A percentile compares a stretch with the other conserved stretches of the same genome.
These are phyloP conservation scores for Fusarium protoensiforme DNA, from an alignment of 2,329 filamentous ascomycete species.

Conservation along the genomic window DNA sequence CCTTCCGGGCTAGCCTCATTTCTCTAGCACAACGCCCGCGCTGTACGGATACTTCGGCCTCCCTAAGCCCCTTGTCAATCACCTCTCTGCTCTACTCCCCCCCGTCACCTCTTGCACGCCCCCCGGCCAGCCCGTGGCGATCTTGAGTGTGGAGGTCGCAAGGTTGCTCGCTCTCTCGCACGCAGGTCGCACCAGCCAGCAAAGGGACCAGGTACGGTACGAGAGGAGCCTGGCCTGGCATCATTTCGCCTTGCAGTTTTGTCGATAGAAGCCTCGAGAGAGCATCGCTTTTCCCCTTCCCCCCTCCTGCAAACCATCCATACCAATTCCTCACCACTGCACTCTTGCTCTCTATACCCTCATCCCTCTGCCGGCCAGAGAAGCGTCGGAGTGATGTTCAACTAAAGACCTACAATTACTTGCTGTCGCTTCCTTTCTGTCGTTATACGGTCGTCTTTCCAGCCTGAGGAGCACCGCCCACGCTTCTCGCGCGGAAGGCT, in stretches of 20 bases:
- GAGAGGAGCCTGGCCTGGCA: conserved; percentile 14
- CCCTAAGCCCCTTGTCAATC: conserved; percentile 37
- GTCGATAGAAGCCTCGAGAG: conserved; percentile 27
- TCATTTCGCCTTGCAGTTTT: conserved; percentile 26
- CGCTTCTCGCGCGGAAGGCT: conserved; percentile 35
- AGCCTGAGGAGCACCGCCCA: conserved; percentile 31
- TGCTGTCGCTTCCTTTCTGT: conserved; percentile 29
- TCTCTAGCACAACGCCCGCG: conserved; percentile 15
- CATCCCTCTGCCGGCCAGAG: conserved; percentile 44
- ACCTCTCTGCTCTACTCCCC: conserved; percentile 9
- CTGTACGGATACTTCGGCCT: conserved; percentile 33
- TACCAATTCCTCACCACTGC: conserved; percentile 15
- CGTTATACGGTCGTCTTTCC: conserved; percentile 38
- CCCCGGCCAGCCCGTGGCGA: conserved; percentile 41
- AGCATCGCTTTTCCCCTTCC: conserved; percentile 23
- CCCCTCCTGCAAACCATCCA: conserved; percentile 21
- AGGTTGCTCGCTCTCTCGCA: conserved; percentile 5
- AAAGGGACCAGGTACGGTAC: conserved; percentile 35
- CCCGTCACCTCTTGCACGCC: conserved; percentile 12
- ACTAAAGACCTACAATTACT: conserved; percentile 28
- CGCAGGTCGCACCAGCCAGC: conserved; percentile 26
- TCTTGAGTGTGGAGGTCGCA: conserved; percentile 43
- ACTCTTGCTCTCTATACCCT: conserved; percentile 11
- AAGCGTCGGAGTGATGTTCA: conserved; percentile 42
- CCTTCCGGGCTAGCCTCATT: conserved; percentile 31